phyloP scores from a whole-genome alignment of 345 rosid genomes.

The Moricandia arvensis region DNA sequence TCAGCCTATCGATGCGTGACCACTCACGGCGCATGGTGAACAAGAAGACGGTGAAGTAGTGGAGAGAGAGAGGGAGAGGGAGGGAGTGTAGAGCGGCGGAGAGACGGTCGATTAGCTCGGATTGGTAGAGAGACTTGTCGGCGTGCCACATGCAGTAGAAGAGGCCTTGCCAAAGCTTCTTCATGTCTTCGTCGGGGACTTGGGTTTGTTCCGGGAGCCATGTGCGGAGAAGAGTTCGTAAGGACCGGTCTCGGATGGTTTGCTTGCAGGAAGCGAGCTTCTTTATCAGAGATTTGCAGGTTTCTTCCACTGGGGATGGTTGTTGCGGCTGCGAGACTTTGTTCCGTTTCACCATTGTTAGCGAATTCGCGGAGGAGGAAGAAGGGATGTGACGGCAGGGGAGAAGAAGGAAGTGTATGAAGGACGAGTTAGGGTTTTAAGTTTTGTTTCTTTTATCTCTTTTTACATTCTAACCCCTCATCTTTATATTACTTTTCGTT shows the following conservation, averaged over 20 bases:
- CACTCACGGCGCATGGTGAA: constrained; percentile 96
- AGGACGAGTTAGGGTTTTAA: constrained; percentile 27
- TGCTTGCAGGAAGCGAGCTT: constrained; percentile 69
- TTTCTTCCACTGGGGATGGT: constrained; percentile 25
- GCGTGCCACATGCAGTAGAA: constrained; percentile 99
- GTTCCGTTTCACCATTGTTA: constrained; percentile 33
- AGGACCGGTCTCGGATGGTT: constrained; percentile 59
- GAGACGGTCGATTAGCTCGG: constrained; percentile 64
- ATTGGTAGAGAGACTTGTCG: constrained; percentile 68
- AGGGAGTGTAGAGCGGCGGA: constrained; percentile 54
- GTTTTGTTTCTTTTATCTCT: not conserved
- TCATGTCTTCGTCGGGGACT: constrained; percentile 72
- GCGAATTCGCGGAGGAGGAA: not conserved
- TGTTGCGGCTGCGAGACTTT: not conserved
- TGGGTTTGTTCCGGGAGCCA: constrained; percentile 74
- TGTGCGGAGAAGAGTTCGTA: constrained; percentile 48
- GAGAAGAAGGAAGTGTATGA: not conserved
- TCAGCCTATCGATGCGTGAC: constrained; percentile 76
- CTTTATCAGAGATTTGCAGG: constrained; percentile 60
- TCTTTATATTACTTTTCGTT: not conserved
- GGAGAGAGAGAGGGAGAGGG: constrained; percentile 47
- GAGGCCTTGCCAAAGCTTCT: constrained; percentile 91
- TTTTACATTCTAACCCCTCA: constrained; percentile 22
- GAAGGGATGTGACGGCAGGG: constrained; percentile 7
- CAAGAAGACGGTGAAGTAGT: constrained; percentile 69